These are phyloP conservation scores for Agaricus subrufescens DNA, from an alignment of 768 basidiomycete genomes.

Conservation along the genomic window DNA sequence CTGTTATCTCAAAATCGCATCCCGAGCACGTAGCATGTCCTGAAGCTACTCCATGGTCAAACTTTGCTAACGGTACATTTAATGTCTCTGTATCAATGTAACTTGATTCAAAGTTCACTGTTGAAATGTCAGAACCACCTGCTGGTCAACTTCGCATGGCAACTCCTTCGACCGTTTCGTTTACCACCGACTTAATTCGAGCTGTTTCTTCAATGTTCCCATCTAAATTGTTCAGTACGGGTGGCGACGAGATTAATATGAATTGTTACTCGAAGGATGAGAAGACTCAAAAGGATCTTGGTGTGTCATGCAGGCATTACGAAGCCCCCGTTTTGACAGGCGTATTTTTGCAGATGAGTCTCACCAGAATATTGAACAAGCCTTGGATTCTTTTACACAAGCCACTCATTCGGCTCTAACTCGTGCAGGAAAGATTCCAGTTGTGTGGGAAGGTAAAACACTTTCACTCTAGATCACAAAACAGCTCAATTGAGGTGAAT, in stretches of 20 bases:
- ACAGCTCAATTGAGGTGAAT: constrained; percentile 3
- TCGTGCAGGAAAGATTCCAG: constrained; percentile 59
- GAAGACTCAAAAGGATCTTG: constrained; percentile 51
- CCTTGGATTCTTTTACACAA: constrained; percentile 56
- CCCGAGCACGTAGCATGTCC: constrained; percentile 77
- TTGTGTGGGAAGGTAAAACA: constrained; percentile 70
- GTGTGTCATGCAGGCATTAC: constrained; percentile 14
- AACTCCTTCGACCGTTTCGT: constrained; percentile 51
- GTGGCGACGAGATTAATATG: constrained; percentile 78
- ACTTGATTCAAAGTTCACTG: background rate
- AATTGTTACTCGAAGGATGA: constrained; percentile 61
- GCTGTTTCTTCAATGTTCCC: constrained; percentile 47
- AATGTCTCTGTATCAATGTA: background rate
- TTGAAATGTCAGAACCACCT: constrained; percentile 54
- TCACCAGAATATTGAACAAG: constrained; percentile 55
- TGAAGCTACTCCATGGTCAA: constrained; percentile 51
- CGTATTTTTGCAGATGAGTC: constrained; percentile 14
- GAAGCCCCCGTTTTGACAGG: background rate
- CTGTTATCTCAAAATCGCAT: constrained; percentile 56
- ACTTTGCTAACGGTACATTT: constrained; percentile 47
- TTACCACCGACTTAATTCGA: constrained; percentile 49
- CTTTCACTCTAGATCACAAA: too few species aligned
- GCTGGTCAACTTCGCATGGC: constrained; percentile 80
- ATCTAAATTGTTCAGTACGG: constrained; percentile 65
- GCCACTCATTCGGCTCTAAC: constrained; percentile 51